A percentile compares a stretch with the other conserved stretches of the same genome.
Conservation (phyloP, 305 asterid species). For the Fraxinus dipetala region DNA sequence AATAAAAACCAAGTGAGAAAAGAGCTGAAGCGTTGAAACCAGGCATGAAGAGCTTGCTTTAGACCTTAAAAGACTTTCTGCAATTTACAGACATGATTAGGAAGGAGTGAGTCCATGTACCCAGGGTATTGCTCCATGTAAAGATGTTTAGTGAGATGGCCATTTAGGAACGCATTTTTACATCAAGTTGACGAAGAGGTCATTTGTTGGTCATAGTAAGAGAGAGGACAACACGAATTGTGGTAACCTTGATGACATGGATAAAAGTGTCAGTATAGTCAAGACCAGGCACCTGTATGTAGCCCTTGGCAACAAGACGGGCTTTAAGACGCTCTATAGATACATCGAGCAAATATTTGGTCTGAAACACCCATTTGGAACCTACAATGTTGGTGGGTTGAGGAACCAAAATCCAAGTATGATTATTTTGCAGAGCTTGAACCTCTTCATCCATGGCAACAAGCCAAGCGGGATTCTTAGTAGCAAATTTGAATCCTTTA, state of each 20-base stretch:
- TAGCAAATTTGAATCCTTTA: neutral
- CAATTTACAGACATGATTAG: neutral
- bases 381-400: neutral
- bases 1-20: neutral
- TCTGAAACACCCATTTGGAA: neutral
- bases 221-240: neutral
- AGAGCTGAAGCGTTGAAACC: neutral
- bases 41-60: neutral
- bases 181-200: neutral
- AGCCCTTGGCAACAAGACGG: neutral
- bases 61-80: neutral
- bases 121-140: neutral
- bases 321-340: neutral
- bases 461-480: neutral
- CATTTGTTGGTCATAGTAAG: neutral
- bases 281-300: neutral
- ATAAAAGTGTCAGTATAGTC: neutral
- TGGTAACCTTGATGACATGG: neutral
- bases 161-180: neutral
- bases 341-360: neutral
- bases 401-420: neutral
- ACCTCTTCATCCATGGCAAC: neutral
- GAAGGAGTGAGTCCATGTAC: neutral
- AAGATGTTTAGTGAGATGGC: neutral
- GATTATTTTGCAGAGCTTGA: neutral